Conservation (phyloP, 768 basidiomycete genomes). For the Tubosaeta sp. region DNA sequence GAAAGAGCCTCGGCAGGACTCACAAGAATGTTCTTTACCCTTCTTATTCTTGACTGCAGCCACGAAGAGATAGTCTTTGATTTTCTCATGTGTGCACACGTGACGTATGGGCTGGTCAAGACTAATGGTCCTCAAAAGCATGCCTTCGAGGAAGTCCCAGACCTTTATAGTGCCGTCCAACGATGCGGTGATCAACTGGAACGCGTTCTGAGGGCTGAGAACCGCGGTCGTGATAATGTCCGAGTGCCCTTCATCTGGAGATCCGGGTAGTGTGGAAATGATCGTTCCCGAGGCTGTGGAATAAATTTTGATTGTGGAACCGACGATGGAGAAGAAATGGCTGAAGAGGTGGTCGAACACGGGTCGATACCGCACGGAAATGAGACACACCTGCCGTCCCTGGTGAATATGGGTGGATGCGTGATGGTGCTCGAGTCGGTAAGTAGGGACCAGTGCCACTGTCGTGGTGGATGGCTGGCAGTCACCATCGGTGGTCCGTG, state of each 20-base stretch:
- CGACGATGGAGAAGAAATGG: conserved; percentile 86
- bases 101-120: conserved; percentile 66
- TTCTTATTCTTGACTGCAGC: conserved; percentile 52
- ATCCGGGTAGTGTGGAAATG: conserved; percentile 75
- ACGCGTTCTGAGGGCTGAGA: conserved; percentile 80
- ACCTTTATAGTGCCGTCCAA: conserved; percentile 79
- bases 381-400: conserved; percentile 71
- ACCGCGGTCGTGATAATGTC: conserved; percentile 67
- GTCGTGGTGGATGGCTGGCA: conserved; percentile 7
- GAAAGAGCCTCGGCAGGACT: conserved; percentile 1
- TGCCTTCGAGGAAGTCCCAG: conserved; percentile 92
- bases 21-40: conserved; percentile 32
- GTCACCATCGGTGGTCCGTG: conserved; percentile 17
- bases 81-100: conserved; percentile 65
- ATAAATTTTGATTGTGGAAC: conserved; percentile 80
- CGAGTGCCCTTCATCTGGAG: conserved; percentile 36
- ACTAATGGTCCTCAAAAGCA: conserved; percentile 69
- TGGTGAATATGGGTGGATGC: conserved; percentile 76
- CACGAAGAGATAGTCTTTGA: conserved; percentile 69
- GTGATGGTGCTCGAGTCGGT: conserved; percentile 63
- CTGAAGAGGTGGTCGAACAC: conserved; percentile 35
- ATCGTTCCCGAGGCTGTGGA: conserved; percentile 74
- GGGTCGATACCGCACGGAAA: conserved; percentile 8
- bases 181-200: conserved; percentile 86
- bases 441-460: conserved; percentile 63